Evolutionary conservation across 345 rosid species (phyloP), one percentile per base, ranked within the genome.

Genomic region (Noccaea bulbosa): DNA sequence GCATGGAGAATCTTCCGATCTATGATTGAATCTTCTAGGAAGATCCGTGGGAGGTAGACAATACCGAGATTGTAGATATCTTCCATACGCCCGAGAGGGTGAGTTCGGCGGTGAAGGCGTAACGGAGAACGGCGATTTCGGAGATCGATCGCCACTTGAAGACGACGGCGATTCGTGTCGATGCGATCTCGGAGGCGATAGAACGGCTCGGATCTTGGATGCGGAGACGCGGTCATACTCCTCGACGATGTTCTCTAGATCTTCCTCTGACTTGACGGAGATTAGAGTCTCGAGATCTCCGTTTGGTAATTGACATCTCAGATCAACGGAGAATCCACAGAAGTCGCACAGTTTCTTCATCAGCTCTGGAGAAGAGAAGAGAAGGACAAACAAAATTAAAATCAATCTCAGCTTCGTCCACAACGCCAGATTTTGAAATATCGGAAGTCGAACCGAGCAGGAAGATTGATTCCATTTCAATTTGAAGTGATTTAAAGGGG

Each of bases 221-320:
- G 16, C 50, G 9, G 71, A 40, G 51, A 78, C 24, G 15, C 77
- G 72, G 11, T 78, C 79, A 74, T 86, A 88, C 38, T 79, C 85
- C 56, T 78, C 83, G 4, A 89, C 44, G 39, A 94, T 60, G 59
- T 66, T 79, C 3, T 74, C 53, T 65, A 94, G 71, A 22, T 94
- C 96, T 48, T 94, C 96, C 3, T 88, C 95, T 11, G 97, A 89
- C 50, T 85, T 94, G 9, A 94, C 58, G 14, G 95, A 78, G 51
- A 94, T 70, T 47, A 94, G 73, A 40, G 93, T 91, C 79, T 91
- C 99, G 30, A 89, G 74, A 72, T 94, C 95, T 7, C 87, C 96
- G 69, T 86, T 60, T 0, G 96, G 97, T 59, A 91, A 78, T 15
- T 83, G 93, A 73, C 97, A 94, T 79, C 70, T 77, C 62, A 94